Evolutionary conservation across 257 asterid species (phyloP), one percentile per base, ranked within the genome.

Genomic region (Fraxinus excelsior): DNA sequence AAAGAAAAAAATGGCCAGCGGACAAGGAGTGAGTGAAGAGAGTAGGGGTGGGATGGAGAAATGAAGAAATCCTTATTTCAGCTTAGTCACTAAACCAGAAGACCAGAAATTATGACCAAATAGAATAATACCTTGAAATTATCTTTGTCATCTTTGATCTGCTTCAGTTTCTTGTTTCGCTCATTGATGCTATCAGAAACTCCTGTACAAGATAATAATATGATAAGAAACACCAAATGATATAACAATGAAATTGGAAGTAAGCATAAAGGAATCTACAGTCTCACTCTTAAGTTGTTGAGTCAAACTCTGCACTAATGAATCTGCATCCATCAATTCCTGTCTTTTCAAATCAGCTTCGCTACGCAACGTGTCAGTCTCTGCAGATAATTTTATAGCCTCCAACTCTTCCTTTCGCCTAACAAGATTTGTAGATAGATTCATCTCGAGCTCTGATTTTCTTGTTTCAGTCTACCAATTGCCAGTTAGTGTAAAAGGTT

Each of bases 391-490:
- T 87, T 86, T 91, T 71, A 88, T 84, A 1, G 97, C 96, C 95
- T 90, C 93, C 76, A 96, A 81, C 88, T 96, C 99, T 85, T 93
- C 97, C 82, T 90, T 96, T 82, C 97, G 89, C 86, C 97, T 90
- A 68, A 91, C 96, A 71, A 96, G 97, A 82, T 96, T 96, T 56
- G 99, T 90, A 46, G 98, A 96, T 62, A 93, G 90, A 77, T 96
- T 96, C 97, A 91, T 93, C 89, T 96, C 99, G 73, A 96, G 96
- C 92, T 96, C 99, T 32, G 91, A 84, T 90, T 90, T 91, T 87
- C 92, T 93, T 60, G 98, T 83, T 88, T 96, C 99, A 73, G 90
- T 90, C 99, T 93, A 86, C 73, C 74, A 83, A 81, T 80, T 16
- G 64, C 78, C 74, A 80, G 77, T 34, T 58, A 71, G 75, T 60